phyloP scores from a whole-genome alignment of 176 grass and related monocot genomes.

The Urochloa ruziziensis region DNA sequence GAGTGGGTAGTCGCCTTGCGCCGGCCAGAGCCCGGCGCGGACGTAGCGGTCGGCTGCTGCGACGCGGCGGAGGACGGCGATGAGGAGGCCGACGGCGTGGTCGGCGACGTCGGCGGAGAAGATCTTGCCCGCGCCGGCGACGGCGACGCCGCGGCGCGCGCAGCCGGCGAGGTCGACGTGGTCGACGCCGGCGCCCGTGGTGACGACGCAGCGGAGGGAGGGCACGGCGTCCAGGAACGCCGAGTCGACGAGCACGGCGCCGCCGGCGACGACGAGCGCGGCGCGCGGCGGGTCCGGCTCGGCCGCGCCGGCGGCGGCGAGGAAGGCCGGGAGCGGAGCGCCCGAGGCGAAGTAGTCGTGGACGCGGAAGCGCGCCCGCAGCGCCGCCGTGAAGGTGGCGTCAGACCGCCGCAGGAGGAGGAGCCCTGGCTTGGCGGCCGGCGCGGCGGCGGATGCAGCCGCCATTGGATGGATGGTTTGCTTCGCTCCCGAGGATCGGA shows the following conservation, averaged over 20 bases:
- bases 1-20: constrained; percentile 24
- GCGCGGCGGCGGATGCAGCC: not conserved
- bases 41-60: constrained; percentile 41
- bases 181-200: constrained; percentile 44
- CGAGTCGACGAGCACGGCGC: not conserved
- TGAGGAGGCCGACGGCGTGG: constrained; percentile 44
- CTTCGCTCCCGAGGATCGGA: not conserved
- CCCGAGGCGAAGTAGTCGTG: constrained; percentile 17
- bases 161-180: constrained; percentile 56
- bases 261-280: constrained; percentile 8
- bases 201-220: constrained; percentile 35
- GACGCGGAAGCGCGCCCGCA: constrained; percentile 35
- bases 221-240: constrained; percentile 31
- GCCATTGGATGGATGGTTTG: not conserved
- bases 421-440: not conserved
- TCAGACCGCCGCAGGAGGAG: constrained; percentile 18
- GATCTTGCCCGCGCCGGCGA: constrained; percentile 37
- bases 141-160: constrained; percentile 33
- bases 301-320: not conserved
- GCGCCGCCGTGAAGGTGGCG: not conserved
- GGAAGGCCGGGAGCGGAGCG: not conserved
- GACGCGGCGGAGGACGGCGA: constrained; percentile 43
- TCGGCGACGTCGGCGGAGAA: constrained; percentile 44
- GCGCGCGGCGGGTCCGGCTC: constrained; percentile 19
- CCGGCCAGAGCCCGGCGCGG: constrained; percentile 26